phyloP scores from a whole-genome alignment of 208 protist species.

The Leishmania braziliensis region DNA sequence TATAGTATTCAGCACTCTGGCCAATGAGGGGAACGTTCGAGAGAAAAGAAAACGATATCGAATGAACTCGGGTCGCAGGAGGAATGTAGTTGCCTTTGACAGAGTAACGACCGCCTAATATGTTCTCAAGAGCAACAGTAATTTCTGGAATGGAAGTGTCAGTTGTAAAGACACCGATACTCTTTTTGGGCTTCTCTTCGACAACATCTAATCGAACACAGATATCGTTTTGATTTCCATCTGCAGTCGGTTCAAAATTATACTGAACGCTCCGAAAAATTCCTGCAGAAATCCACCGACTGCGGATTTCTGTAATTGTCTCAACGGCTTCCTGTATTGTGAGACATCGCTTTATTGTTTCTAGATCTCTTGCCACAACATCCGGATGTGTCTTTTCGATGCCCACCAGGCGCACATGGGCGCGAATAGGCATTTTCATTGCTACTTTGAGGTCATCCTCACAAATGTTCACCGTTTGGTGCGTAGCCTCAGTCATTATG shows the following conservation, averaged over 20 bases:
- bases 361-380: conserved; percentile 73
- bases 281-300: conserved; percentile 62
- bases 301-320: conserved; percentile 54
- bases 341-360: conserved; percentile 70
- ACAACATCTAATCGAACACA: conserved; percentile 79
- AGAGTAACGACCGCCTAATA: conserved; percentile 76
- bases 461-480: conserved; percentile 40
- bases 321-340: conserved; percentile 61
- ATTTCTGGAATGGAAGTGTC: conserved; percentile 82
- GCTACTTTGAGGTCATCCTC: conserved; percentile 52
- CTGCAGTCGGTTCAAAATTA: conserved; percentile 80
- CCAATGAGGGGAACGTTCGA: conserved; percentile 86
- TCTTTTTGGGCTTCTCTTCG: conserved; percentile 70
- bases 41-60: conserved; percentile 66
- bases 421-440: conserved; percentile 55
- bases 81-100: conserved; percentile 84
- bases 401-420: conserved; percentile 73
- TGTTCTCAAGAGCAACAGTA: conserved; percentile 71
- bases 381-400: conserved; percentile 55
- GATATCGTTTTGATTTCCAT: conserved; percentile 67
- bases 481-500: conserved; percentile 12
- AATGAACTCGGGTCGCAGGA: conserved; percentile 73
- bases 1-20: conserved; percentile 76
- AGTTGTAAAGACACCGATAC: conserved; percentile 82
- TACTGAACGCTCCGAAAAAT: conserved; percentile 79